These are phyloP conservation scores for Mucor irregularis DNA, from an alignment of 371 early-diverging fungal species.

Conservation along the genomic window DNA sequence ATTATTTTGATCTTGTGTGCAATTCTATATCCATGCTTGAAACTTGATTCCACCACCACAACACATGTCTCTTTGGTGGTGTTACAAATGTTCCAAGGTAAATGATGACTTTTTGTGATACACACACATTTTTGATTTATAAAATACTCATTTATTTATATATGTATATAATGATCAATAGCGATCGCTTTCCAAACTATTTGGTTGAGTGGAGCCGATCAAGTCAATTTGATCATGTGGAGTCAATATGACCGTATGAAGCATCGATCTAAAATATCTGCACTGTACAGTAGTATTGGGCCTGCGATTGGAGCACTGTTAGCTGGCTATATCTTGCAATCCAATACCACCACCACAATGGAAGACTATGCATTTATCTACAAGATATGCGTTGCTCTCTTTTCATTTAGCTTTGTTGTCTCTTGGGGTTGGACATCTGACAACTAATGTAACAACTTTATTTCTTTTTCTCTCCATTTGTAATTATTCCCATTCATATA, in stretches of 20 bases:
- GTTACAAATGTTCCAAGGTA: constrained; percentile 28
- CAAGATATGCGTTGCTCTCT: constrained; percentile 26
- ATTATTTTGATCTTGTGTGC: constrained; percentile 26
- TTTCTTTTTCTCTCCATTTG: not conserved
- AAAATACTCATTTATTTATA: not conserved
- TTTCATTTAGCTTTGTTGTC: constrained; percentile 36
- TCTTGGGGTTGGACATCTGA: constrained; percentile 47
- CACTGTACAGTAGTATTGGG: constrained; percentile 35
- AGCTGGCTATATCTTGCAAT: constrained; percentile 26
- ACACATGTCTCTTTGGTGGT: constrained; percentile 12
- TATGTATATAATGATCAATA: constrained; percentile 1
- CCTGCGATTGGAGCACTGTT: constrained; percentile 33
- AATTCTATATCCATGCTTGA: constrained; percentile 32
- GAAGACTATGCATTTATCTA: constrained; percentile 28
- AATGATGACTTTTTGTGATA: no score
- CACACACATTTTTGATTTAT: no score
- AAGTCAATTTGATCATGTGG: constrained; percentile 26
- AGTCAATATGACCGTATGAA: constrained; percentile 34
- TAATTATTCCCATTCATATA: not conserved
- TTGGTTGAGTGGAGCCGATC: constrained; percentile 34
- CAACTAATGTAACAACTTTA: constrained; percentile 11
- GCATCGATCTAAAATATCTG: constrained; percentile 30
- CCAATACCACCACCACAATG: not conserved
- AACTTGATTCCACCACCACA: constrained; percentile 11
- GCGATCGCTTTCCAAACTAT: constrained; percentile 30